Conservation (phyloP, 2,329 filamentous ascomycete genomes). For the Arthrobotrys sinensis region DNA sequence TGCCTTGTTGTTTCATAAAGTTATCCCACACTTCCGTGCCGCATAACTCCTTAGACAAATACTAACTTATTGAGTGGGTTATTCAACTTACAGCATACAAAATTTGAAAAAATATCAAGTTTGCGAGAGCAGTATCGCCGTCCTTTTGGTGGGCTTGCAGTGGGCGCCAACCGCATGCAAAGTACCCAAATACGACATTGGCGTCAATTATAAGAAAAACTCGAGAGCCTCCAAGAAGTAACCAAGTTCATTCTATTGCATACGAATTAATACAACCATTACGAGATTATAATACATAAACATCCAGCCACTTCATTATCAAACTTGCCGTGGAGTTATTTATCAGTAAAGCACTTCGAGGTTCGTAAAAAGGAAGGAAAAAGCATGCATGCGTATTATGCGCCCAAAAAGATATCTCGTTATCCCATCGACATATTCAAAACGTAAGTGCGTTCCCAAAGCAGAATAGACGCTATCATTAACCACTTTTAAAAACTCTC, state of each 20-base stretch:
- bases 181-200: not conserved
- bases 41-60: conserved; percentile 37
- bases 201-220: conserved; percentile 9
- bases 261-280: conserved; percentile 13
- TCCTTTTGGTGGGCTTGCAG: conserved; percentile 41
- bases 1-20: conserved; percentile 43
- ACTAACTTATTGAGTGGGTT: conserved; percentile 8
- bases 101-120: not conserved
- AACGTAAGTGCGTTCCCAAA: conserved; percentile 2
- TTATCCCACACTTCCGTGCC: conserved; percentile 45
- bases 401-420: not conserved
- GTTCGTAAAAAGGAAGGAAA: not conserved
- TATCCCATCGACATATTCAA: not conserved
- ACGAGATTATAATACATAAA: conserved; percentile 48
- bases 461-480: not conserved
- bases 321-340: not conserved
- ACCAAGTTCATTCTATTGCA: conserved; percentile 6
- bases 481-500: conserved; percentile 7
- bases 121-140: conserved; percentile 42
- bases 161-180: conserved; percentile 18
- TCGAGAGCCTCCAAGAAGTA: conserved; percentile 3
- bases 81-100: not conserved
- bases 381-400: not conserved
- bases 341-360: not conserved
- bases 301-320: conserved; percentile 13